phyloP scores from a whole-genome alignment of 352 stramenopile genomes.

The Phytophthora citrophthora region DNA sequence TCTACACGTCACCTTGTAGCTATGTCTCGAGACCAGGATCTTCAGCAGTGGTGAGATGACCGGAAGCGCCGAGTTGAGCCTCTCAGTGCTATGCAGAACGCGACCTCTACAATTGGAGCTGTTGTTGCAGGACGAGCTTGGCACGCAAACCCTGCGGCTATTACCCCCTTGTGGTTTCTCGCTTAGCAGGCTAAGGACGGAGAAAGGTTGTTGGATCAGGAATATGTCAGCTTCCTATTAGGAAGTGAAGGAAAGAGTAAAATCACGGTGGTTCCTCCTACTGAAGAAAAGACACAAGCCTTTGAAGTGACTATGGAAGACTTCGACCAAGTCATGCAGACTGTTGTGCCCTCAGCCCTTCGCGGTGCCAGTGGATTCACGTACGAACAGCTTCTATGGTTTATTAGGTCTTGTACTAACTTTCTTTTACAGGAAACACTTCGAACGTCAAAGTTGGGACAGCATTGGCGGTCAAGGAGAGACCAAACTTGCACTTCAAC shows the following conservation, averaged over 20 bases:
- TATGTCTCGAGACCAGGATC: slow-evolving; percentile 51
- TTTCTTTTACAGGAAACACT: slow-evolving; percentile 46
- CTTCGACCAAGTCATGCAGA: slow-evolving; percentile 80
- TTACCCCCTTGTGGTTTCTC: slow-evolving; percentile 80
- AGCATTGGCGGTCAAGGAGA: slow-evolving; percentile 75
- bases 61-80: slow-evolving; percentile 56
- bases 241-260: slow-evolving; percentile 9
- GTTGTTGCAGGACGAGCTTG: slow-evolving; percentile 63
- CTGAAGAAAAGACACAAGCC: slow-evolving; percentile 1
- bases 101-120: slow-evolving; percentile 42
- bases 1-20: slow-evolving; percentile 70
- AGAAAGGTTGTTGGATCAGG: not conserved
- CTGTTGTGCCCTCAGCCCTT: slow-evolving; percentile 69
- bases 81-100: slow-evolving; percentile 28
- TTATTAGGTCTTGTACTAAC: not conserved
- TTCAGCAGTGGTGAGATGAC: slow-evolving; percentile 63
- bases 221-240: slow-evolving; percentile 62
- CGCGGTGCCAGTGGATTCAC: slow-evolving; percentile 64
- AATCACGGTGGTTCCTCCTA: not conserved
- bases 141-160: slow-evolving; percentile 59
- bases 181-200: slow-evolving; percentile 31
- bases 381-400: slow-evolving; percentile 33
- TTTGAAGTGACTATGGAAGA: slow-evolving; percentile 74
- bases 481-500: slow-evolving; percentile 79
- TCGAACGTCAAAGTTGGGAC: slow-evolving; percentile 71